Conservation (phyloP, 78 protist species). For the Chrysochromulina parva region DNA sequence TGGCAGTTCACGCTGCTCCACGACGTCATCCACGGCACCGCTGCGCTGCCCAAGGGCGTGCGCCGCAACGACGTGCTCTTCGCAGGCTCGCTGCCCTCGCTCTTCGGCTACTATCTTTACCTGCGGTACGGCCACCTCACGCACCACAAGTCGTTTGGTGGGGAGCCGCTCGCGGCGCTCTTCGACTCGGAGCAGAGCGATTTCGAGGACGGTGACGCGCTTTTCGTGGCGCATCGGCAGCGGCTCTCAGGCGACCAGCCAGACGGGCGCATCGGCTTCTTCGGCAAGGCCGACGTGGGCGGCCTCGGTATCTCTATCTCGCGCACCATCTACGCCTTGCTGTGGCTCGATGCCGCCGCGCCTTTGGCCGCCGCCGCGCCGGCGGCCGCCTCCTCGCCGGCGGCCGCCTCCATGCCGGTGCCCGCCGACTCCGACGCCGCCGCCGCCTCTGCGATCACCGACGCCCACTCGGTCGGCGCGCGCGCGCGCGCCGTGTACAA, state of each 20-base stretch:
- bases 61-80: neutral
- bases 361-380: too few species aligned
- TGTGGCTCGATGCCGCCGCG: neutral
- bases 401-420: too few species aligned
- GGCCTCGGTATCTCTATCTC: conserved; percentile 8
- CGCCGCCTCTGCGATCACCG: too few species aligned
- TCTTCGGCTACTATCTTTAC: conserved; percentile 1
- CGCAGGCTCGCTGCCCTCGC: neutral
- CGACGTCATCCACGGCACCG: conserved; percentile 7
- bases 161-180: neutral
- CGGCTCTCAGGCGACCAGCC: neutral
- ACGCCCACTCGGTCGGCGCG: too few species aligned
- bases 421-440: too few species aligned
- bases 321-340: neutral
- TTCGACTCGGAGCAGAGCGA: neutral
- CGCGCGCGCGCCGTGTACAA: neutral
- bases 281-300: neutral
- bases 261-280: neutral
- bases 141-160: neutral
- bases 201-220: conserved; percentile 13
- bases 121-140: neutral
- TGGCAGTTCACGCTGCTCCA: conserved; percentile 18
- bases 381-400: too few species aligned
- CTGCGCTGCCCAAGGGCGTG: neutral
- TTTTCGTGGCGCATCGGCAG: neutral